phyloP scores from a whole-genome alignment of 208 protist genomes.

The Acanthamoeba sp. region DNA sequence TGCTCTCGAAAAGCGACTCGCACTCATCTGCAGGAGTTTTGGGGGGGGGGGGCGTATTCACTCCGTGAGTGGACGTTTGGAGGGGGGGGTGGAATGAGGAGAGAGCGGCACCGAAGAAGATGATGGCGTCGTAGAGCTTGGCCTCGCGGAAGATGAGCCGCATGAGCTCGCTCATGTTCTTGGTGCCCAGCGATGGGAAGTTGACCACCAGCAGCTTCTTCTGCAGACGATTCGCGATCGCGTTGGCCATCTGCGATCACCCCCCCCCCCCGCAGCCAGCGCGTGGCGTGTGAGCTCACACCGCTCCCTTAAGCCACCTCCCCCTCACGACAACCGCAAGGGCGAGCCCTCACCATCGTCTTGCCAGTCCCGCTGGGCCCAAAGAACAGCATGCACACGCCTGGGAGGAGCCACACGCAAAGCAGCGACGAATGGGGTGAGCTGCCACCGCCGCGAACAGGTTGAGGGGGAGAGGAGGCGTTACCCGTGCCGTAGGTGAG shows the following conservation, averaged over 20 bases:
- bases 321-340: no score
- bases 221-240: constrained; percentile 63
- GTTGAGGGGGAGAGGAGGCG: neutral
- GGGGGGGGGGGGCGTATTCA: neutral
- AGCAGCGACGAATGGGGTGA: no score
- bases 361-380: constrained; percentile 80
- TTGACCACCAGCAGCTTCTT: constrained; percentile 84
- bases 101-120: constrained; percentile 77
- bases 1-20: constrained; percentile 80
- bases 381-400: constrained; percentile 79
- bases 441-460: neutral
- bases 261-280: neutral
- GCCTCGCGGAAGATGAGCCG: constrained; percentile 85
- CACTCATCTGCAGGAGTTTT: constrained; percentile 76
- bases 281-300: no score
- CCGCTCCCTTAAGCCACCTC: no score
- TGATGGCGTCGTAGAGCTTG: constrained; percentile 82
- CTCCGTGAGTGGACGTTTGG: no score
- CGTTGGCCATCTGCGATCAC: constrained; percentile 74
- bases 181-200: constrained; percentile 75
- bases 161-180: constrained; percentile 55
- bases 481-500: neutral
- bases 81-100: neutral
- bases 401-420: no score
- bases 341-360: constrained; percentile 60